Evolutionary conservation across 805 yeast genomes (phyloP).

Genomic region (Candida taoyuanica): DNA sequence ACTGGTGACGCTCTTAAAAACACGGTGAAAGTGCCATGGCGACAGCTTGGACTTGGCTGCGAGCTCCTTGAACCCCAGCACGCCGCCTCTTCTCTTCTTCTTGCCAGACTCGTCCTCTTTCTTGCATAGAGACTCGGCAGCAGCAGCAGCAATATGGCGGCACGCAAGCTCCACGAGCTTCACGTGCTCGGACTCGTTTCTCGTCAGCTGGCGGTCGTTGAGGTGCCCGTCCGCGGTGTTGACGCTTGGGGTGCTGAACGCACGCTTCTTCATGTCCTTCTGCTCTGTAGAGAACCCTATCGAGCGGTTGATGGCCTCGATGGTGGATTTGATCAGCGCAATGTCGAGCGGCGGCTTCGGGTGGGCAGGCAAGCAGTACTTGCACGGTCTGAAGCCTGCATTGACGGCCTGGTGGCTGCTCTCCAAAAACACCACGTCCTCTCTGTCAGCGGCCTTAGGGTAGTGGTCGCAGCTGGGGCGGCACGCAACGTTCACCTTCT

Average conservation of each 20-base stretch:
- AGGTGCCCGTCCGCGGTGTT: conserved; percentile 14
- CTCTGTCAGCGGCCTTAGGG: conserved; percentile 34
- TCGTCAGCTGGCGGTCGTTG: conserved; percentile 33
- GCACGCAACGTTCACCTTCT: conserved; percentile 42
- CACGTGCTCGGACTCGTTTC: conserved; percentile 65
- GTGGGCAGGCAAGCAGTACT: conserved; percentile 48
- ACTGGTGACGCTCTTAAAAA: conserved; percentile 80
- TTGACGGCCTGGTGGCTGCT: conserved; percentile 37
- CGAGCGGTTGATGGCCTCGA: conserved; percentile 47
- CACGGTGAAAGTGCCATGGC: conserved; percentile 93
- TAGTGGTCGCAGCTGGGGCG: conserved; percentile 63
- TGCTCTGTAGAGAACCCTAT: conserved; percentile 43
- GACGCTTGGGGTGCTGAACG: conserved; percentile 22
- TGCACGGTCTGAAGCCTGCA: conserved; percentile 48
- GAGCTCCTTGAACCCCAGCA: conserved; percentile 77
- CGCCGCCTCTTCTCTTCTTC: conserved; percentile 70
- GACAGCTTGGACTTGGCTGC: conserved; percentile 79
- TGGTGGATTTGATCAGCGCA: conserved; percentile 41
- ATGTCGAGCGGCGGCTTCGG: conserved; percentile 20
- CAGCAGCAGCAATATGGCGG: conserved; percentile 78
- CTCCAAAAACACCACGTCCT: conserved; percentile 43
- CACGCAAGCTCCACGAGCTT: conserved; percentile 73
- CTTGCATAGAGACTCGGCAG: conserved; percentile 42
- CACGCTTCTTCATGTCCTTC: conserved; percentile 24
- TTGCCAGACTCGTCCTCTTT: conserved; percentile 26